Percentiles rank a stretch among this genome's conserved stretches.
phyloP scores from a whole-genome alignment of 495 filamentous ascomycete species.

The Thozetella sp. region DNA sequence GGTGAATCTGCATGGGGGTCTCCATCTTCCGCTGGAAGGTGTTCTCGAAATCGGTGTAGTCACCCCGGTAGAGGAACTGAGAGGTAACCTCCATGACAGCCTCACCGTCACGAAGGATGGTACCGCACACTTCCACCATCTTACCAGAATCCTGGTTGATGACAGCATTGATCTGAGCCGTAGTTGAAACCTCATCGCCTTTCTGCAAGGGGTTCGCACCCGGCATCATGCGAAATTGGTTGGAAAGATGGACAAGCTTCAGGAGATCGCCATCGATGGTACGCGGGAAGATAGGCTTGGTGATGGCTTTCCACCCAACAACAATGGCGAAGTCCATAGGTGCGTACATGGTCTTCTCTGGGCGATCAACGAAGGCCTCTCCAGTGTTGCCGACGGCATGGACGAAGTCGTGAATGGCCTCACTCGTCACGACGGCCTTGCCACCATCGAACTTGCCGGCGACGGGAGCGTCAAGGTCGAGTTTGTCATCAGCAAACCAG shows the following conservation, averaged over 20 bases:
- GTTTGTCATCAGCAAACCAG: slow-evolving; percentile 88
- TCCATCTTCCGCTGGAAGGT: slow-evolving; percentile 98
- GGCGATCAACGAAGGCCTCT: slow-evolving; percentile 96
- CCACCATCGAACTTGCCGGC: slow-evolving; percentile 90
- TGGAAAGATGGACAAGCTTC: slow-evolving; percentile 93
- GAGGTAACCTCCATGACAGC: slow-evolving; percentile 99
- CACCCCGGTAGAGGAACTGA: slow-evolving; percentile 94
- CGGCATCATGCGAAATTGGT: slow-evolving; percentile 96
- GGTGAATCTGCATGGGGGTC: slow-evolving; percentile 91
- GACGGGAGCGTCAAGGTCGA: slow-evolving; percentile 82
- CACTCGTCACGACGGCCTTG: slow-evolving; percentile 77
- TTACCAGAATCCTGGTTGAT: slow-evolving; percentile 98
- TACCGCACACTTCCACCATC: slow-evolving; percentile 99
- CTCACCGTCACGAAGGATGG: slow-evolving; percentile 81
- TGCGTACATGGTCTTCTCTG: slow-evolving; percentile 91
- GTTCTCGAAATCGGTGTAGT: slow-evolving; percentile 92
- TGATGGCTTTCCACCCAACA: slow-evolving; percentile 98
- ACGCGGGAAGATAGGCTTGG: slow-evolving; percentile 95
- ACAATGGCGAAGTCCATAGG: slow-evolving; percentile 99
- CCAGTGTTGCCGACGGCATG: slow-evolving; percentile 98
- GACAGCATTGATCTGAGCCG: slow-evolving; percentile 94
- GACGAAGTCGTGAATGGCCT: slow-evolving; percentile 96
- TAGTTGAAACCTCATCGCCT: slow-evolving; percentile 89
- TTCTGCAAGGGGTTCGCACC: slow-evolving; percentile 93
- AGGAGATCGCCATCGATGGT: slow-evolving; percentile 93